Conservation (phyloP, 2,329 filamentous ascomycete genomes). For the Atkinsonella texensis region DNA sequence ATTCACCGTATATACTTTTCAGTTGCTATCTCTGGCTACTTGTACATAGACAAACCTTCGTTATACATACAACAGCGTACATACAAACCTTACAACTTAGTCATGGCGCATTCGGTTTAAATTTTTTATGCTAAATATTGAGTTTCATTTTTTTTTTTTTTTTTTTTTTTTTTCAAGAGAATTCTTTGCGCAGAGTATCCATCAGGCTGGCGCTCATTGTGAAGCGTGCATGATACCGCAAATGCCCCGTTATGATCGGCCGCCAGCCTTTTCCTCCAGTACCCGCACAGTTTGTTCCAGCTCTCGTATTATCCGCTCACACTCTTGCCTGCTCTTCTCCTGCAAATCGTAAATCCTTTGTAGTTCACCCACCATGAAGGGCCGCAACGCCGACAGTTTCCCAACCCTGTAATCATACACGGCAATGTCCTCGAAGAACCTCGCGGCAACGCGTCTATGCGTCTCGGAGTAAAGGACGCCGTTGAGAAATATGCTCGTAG, state of each 20-base stretch:
- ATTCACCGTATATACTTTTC: conserved; percentile 9
- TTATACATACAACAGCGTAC: background rate
- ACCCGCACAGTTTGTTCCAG: conserved; percentile 2
- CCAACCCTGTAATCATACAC: conserved; percentile 21
- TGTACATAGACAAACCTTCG: conserved; percentile 4
- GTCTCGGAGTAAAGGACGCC: conserved; percentile 62
- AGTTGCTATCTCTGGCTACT: conserved; percentile 1
- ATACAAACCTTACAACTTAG: background rate
- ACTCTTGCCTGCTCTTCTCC: conserved; percentile 10
- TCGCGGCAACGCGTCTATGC: conserved; percentile 59
- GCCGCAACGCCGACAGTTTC: conserved; percentile 25
- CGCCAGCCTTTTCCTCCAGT: conserved; percentile 1
- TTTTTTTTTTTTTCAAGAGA: too few relatives aligned
- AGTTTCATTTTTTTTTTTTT: too few relatives aligned
- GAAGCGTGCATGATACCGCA: background rate
- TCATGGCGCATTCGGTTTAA: too few relatives aligned
- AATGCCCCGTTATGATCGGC: background rate
- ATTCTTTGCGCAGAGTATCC: too few relatives aligned
- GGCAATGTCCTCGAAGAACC: conserved; percentile 47
- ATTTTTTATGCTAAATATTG: too few relatives aligned
- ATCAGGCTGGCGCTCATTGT: background rate
- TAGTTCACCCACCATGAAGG: conserved; percentile 28
- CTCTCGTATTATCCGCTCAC: conserved; percentile 10
- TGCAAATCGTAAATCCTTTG: conserved; percentile 24
- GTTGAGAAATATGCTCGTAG: conserved; percentile 43